Conservation (phyloP, 2,329 filamentous ascomycete species). For the Trichoderma gracile region DNA sequence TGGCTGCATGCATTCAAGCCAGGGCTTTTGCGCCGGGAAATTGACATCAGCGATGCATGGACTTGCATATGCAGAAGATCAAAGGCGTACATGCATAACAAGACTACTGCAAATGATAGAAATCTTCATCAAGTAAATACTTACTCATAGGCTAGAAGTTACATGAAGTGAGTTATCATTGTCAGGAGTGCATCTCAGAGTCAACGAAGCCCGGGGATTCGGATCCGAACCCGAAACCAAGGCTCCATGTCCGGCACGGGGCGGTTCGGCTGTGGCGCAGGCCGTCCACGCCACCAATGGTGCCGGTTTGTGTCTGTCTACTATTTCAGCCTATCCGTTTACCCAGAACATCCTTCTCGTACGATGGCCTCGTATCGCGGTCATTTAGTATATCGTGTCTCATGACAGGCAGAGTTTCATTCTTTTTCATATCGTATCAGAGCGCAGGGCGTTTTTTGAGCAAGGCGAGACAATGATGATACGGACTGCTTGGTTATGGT, state of each 20-base stretch:
- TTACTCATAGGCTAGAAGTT: background rate
- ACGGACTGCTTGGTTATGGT: background rate
- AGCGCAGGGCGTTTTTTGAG: no score
- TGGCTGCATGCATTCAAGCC: background rate
- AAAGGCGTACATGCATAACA: background rate
- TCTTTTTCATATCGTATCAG: no score
- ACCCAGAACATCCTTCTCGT: background rate
- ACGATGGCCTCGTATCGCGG: background rate
- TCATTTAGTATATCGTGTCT: no score
- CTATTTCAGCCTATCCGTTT: background rate
- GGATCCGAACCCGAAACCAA: background rate
- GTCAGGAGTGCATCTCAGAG: background rate
- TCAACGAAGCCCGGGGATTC: background rate
- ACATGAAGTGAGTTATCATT: background rate
- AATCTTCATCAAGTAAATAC: no score
- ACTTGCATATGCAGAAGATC: background rate
- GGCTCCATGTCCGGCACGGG: background rate
- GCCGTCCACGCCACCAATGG: constrained; percentile 1
- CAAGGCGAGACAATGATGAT: background rate
- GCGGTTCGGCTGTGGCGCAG: constrained; percentile 12
- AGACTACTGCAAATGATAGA: background rate
- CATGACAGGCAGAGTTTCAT: no score
- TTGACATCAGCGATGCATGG: background rate
- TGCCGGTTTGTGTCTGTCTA: background rate
- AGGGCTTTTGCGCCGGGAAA: background rate